phyloP scores from a whole-genome alignment of 805 yeast genomes.

The Kazachstania viticola region DNA sequence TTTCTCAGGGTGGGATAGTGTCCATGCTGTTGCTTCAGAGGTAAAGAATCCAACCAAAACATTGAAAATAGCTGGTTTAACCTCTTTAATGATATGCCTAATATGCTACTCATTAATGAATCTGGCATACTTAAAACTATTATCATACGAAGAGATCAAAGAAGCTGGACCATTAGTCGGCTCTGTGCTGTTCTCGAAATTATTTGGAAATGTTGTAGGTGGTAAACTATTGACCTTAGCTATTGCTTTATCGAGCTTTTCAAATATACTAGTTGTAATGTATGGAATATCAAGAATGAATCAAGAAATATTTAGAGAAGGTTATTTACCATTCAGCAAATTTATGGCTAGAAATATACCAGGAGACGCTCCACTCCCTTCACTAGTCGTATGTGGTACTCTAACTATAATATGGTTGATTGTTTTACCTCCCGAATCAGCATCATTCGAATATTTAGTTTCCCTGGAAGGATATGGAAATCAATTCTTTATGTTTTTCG shows the following conservation, averaged over 20 bases:
- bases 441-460: slow-evolving; percentile 32
- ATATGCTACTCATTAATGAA: slow-evolving; percentile 42
- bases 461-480: slow-evolving; percentile 37
- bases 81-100: slow-evolving; percentile 36
- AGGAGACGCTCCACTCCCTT: slow-evolving; percentile 42
- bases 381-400: slow-evolving; percentile 29
- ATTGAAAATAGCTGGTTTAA: slow-evolving; percentile 49
- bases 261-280: slow-evolving; percentile 50
- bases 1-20: slow-evolving; percentile 52
- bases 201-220: slow-evolving; percentile 43
- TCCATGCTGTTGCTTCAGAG: slow-evolving; percentile 51
- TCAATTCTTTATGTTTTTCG: slow-evolving; percentile 38
- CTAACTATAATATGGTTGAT: slow-evolving; percentile 27
- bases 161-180: slow-evolving; percentile 50
- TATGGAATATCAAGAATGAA: slow-evolving; percentile 50
- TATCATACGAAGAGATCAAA: slow-evolving; percentile 42
- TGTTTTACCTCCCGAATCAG: slow-evolving; percentile 27
- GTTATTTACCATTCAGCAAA: slow-evolving; percentile 42
- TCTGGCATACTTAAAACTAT: slow-evolving; percentile 42
- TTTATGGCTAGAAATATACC: slow-evolving; percentile 47
- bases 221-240: slow-evolving; percentile 43
- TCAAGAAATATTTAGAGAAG: slow-evolving; percentile 56
- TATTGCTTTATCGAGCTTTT: slow-evolving; percentile 50
- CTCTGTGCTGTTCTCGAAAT: slow-evolving; percentile 42
- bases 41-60: slow-evolving; percentile 48